Evolutionary conservation across 2,329 filamentous ascomycete species (phyloP).

Genomic region (Aureobasidium sp.): DNA sequence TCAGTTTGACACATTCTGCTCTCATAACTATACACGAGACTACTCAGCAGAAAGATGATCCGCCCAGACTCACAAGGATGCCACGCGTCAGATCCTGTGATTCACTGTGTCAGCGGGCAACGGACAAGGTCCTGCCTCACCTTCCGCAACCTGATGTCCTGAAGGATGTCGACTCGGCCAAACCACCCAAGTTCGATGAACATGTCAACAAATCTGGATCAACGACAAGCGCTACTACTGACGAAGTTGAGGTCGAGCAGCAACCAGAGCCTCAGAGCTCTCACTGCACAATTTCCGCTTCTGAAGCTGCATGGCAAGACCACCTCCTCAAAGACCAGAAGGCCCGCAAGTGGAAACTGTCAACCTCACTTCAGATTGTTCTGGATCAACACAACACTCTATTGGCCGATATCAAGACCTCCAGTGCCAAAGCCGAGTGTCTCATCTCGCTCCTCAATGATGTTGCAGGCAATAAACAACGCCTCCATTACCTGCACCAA

Average conservation of each 20-base stretch:
- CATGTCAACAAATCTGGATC: neutral
- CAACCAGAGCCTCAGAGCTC: neutral
- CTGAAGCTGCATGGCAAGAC: neutral
- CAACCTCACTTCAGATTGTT: neutral
- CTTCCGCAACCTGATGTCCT: neutral
- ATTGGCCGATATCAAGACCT: neutral
- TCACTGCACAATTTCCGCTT: neutral
- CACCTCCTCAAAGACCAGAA: neutral
- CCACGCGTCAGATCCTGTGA: neutral
- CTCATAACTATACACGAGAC: neutral
- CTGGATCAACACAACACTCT: neutral
- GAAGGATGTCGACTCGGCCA: neutral
- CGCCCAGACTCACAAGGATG: neutral
- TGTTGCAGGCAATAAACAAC: neutral
- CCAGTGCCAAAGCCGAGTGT: neutral
- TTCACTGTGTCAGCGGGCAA: neutral
- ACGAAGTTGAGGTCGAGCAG: neutral
- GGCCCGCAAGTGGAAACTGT: neutral
- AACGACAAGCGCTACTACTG: neutral
- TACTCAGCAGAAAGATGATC: neutral
- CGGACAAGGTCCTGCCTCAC: neutral
- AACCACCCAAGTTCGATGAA: neutral
- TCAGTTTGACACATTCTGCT: neutral
- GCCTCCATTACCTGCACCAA: neutral
- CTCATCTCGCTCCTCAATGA: neutral